Conservation (phyloP, 108 stramenopile genomes). For the Fistulifera pelliculosa region DNA sequence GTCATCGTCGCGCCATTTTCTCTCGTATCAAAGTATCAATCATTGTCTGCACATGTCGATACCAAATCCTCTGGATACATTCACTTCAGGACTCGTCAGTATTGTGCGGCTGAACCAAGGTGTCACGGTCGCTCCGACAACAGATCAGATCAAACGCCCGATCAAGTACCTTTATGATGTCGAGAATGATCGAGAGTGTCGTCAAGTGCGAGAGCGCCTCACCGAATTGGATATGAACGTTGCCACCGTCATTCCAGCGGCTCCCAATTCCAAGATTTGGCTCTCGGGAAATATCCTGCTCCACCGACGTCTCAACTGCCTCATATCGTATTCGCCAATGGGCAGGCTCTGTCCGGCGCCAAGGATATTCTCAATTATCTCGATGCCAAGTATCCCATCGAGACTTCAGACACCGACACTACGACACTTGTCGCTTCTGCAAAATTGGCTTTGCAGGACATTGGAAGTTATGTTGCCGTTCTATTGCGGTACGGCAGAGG, state of each 20-base stretch:
- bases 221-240: constrained; percentile 79
- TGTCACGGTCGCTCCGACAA: constrained; percentile 17
- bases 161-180: constrained; percentile 35
- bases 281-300: constrained; percentile 6
- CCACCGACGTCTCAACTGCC: constrained; percentile 7
- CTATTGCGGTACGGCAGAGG: constrained; percentile 23
- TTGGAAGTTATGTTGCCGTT: constrained; percentile 11
- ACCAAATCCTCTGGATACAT: constrained; percentile 47
- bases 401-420: constrained; percentile 5
- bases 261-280: constrained; percentile 16
- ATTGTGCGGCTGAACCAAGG: constrained; percentile 45
- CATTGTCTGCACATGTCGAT: constrained; percentile 12
- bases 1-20: too few species aligned
- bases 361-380: constrained; percentile 54
- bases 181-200: constrained; percentile 45
- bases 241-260: constrained; percentile 37
- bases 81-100: constrained; percentile 61
- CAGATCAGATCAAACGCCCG: constrained; percentile 9
- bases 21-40: not conserved
- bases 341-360: constrained; percentile 23
- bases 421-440: not conserved
- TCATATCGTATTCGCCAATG: constrained; percentile 17
- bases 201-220: constrained; percentile 67
- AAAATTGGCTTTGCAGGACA: not conserved
- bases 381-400: constrained; percentile 19